Evolutionary conservation across 495 filamentous ascomycete species (phyloP), one percentile per base, ranked within the genome.

Genomic region (Penicillium lividum): DNA sequence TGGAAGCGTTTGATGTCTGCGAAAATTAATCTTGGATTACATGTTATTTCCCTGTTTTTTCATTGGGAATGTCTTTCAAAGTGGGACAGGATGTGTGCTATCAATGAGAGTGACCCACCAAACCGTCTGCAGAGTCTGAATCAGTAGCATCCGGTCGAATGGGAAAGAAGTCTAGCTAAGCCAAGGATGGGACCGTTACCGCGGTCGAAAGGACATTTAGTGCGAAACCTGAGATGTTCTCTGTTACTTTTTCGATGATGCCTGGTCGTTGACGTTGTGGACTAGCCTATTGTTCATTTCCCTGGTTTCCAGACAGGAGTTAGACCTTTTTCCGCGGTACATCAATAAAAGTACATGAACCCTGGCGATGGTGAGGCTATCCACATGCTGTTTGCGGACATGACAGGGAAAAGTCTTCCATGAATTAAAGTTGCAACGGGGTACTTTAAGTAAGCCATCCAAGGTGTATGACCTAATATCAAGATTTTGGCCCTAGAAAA

Each of bases 121-220:
- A 54, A 48, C 49, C 8, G 8, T 16, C 22, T 11, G 54, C 22
- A 34, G 2, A 18, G 25, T 40, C 44, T 16, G 40, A 6, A 34
- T 49, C 28, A 42, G 50, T 67, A 60, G 47, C 45, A 65, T 54
- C 38, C 46, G 54, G 16, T 54, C 36, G 13, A 51, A 8, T 36
- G 47, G 28, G 44, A 38, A 51, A 36, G 10, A 5, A 45, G 16
- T 47, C 9, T 13, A 44, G 40, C 27, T 11, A 42, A 31, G 16
- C 22, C 25, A 56, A 54, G 54, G 60, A 62, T 70, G 65, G 54
- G n/a, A 70, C 67, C 44, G 65, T 70, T 68, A 68, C 67, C 43
- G 56, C 44, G 33, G 45, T 60, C 18, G 46, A 55, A 15, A 30
- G 15, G 38, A 40, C n/a, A 40, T n/a, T 16, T 40, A 13, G 38